A percentile compares a stretch with the other conserved stretches of the same genome.
These are phyloP conservation scores for Eimeria falciformis DNA, from an alignment of 169 alveolate genomes.

Conservation along the genomic window DNA sequence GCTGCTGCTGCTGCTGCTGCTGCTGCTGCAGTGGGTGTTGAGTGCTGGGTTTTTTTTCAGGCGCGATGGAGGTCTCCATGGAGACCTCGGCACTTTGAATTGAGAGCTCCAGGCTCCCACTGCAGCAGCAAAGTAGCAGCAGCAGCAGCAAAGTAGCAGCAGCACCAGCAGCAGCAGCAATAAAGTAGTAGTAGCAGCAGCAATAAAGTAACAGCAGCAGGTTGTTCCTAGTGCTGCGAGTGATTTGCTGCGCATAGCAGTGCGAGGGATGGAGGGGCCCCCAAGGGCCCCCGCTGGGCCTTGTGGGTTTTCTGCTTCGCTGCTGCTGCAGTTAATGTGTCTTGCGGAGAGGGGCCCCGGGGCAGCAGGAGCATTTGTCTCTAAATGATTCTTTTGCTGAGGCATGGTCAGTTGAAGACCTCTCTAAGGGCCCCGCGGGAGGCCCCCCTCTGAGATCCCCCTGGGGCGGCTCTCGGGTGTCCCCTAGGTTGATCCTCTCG, in stretches of 20 bases:
- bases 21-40: not conserved
- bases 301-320: too few species aligned
- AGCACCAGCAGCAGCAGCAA: conserved; percentile 41
- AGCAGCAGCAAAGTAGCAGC: not conserved
- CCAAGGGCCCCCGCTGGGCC: not conserved
- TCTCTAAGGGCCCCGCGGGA: not conserved
- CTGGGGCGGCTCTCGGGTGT: not conserved
- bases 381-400: too few species aligned
- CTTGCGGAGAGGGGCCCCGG: conserved; percentile 1
- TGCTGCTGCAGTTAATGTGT: too few species aligned
- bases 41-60: not conserved
- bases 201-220: conserved; percentile 8
- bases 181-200: conserved; percentile 54
- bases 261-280: too few species aligned
- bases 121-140: conserved; percentile 28
- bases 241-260: too few species aligned
- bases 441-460: not conserved
- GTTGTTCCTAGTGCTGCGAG: too few species aligned
- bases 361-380: too few species aligned
- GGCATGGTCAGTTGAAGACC: too few species aligned
- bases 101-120: conserved; percentile 24
- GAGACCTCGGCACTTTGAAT: conserved; percentile 14
- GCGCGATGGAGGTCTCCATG: conserved; percentile 55
- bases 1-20: conserved; percentile 34
- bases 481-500: not conserved